A percentile compares a stretch with the other conserved stretches of the same genome.
phyloP scores from a whole-genome alignment of 164 flowering plant genomes.

The Vitis rupestris region DNA sequence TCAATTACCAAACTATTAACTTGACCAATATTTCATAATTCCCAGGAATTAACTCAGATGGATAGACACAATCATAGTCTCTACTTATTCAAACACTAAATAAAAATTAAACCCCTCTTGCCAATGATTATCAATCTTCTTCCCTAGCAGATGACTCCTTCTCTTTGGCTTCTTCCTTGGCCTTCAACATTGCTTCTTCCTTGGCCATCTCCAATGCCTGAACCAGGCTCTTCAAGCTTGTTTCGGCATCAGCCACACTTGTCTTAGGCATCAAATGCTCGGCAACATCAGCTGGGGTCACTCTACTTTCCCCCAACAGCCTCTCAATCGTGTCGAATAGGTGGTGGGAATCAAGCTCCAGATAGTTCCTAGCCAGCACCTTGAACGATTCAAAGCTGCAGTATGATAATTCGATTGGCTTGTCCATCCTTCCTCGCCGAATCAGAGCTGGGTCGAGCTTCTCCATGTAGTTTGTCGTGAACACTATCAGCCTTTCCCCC shows the following conservation, averaged over 20 bases:
- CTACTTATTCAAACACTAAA: no score
- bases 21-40: no score
- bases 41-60: no score
- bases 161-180: background rate
- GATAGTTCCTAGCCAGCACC: constrained; percentile 4
- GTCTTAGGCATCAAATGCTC: background rate
- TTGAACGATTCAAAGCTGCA: constrained; percentile 6
- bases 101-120: no score
- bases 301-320: constrained; percentile 1
- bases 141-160: background rate
- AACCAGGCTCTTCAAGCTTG: background rate
- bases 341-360: background rate
- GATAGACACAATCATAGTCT: no score
- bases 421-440: constrained; percentile 12
- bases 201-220: background rate
- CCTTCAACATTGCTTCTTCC: background rate
- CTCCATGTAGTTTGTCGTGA: constrained; percentile 12
- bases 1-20: no score
- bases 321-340: background rate
- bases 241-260: background rate
- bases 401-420: constrained; percentile 6
- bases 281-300: constrained; percentile 8
- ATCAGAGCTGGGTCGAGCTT: constrained; percentile 13
- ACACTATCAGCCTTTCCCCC: constrained; percentile 5
- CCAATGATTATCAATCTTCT: background rate